Evolutionary conservation across 371 early-diverging fungal genomes (phyloP).

Genomic region (Apophysomyces elegans): DNA sequence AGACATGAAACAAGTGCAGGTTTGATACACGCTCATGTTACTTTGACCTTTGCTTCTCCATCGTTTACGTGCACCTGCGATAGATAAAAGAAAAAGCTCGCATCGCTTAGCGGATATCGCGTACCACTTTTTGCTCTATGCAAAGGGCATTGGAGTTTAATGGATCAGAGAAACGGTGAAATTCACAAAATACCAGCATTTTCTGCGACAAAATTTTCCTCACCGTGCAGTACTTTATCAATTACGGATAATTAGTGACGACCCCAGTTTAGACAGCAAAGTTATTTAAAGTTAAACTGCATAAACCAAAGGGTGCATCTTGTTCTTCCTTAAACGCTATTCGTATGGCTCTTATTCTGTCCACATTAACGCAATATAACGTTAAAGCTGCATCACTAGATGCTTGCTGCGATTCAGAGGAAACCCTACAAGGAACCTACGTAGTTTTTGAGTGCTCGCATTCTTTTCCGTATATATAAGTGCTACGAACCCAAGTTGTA

Average conservation of each 20-base stretch:
- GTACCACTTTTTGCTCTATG: no score
- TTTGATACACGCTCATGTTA: no score
- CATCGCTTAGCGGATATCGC: no score
- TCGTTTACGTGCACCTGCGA: not conserved
- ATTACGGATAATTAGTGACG: not conserved
- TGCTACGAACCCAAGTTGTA: not conserved
- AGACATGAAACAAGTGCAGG: no score
- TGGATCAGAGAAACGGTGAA: no score
- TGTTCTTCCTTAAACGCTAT: constrained; percentile 27
- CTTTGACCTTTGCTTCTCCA: not conserved
- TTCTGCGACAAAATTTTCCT: no score
- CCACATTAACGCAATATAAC: constrained; percentile 24
- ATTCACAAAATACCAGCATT: no score
- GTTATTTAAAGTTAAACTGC: constrained; percentile 42
- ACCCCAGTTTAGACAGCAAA: constrained; percentile 29
- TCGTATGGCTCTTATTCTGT: constrained; percentile 33
- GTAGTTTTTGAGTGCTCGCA: not conserved
- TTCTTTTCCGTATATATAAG: not conserved
- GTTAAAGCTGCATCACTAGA: constrained; percentile 17
- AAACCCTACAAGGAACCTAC: constrained; percentile 26
- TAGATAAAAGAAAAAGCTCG: not conserved
- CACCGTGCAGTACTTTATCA: not conserved
- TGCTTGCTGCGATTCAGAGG: not conserved
- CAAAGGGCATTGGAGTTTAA: no score
- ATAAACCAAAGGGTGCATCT: constrained; percentile 37